These are phyloP conservation scores for Articulospora tetracladia DNA, from an alignment of 495 filamentous ascomycete genomes.

Conservation along the genomic window DNA sequence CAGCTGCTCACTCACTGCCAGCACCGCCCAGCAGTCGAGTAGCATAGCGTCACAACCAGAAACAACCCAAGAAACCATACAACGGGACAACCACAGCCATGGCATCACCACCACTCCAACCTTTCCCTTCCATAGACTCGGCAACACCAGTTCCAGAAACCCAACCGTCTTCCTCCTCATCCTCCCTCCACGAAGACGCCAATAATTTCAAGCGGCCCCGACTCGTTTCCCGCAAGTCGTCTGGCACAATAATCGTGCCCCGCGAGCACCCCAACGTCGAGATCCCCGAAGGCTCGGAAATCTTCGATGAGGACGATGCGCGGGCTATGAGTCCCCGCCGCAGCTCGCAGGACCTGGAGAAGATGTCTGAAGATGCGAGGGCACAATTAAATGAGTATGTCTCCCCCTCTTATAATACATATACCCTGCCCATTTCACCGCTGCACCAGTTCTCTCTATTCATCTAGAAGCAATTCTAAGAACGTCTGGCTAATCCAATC, in stretches of 20 bases:
- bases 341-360: slow-evolving; percentile 83
- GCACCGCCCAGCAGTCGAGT: neutral
- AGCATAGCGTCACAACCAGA: neutral
- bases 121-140: neutral
- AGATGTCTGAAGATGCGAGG: slow-evolving; percentile 74
- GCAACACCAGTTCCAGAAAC: neutral
- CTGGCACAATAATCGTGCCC: slow-evolving; percentile 77
- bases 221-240: slow-evolving; percentile 58
- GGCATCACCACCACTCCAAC: neutral
- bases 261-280: slow-evolving; percentile 67
- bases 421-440: neutral
- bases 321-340: slow-evolving; percentile 91
- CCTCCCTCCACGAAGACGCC: slow-evolving; percentile 15
- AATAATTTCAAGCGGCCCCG: slow-evolving; percentile 12
- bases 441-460: neutral
- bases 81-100: neutral
- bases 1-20: neutral
- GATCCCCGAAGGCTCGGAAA: slow-evolving; percentile 56
- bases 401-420: slow-evolving; percentile 27
- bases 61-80: neutral
- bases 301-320: slow-evolving; percentile 80
- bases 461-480: neutral
- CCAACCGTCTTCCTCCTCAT: slow-evolving; percentile 16
- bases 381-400: slow-evolving; percentile 55
- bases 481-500: neutral